Conservation (phyloP, 108 stramenopile genomes). For the Bacterosira constricta region DNA sequence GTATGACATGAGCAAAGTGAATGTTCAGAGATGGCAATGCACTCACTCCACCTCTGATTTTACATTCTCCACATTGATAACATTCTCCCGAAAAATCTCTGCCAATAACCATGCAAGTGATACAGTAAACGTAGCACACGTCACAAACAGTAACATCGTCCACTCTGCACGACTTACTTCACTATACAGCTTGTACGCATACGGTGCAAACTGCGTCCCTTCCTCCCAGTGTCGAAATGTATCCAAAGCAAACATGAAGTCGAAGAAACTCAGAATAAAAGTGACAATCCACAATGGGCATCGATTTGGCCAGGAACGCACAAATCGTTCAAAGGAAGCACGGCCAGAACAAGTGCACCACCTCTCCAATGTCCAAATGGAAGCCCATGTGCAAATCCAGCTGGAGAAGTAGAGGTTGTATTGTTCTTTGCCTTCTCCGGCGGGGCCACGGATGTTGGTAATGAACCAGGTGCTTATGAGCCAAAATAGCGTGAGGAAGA, state of each 20-base stretch:
- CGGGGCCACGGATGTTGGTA: slow-evolving; percentile 64
- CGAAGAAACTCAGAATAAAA: slow-evolving; percentile 50
- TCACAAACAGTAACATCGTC: slow-evolving; percentile 49
- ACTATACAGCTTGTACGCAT: slow-evolving; percentile 14
- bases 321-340: slow-evolving; percentile 54
- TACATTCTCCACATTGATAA: slow-evolving; percentile 17
- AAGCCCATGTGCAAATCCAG: slow-evolving; percentile 61
- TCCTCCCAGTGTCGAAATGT: slow-evolving; percentile 37
- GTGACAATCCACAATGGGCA: slow-evolving; percentile 74
- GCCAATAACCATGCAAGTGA: slow-evolving; percentile 55
- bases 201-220: slow-evolving; percentile 6
- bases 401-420: slow-evolving; percentile 71
- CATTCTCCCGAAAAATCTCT: slow-evolving; percentile 69
- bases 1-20: neutral
- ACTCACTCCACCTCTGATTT: slow-evolving; percentile 52
- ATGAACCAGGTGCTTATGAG: slow-evolving; percentile 63
- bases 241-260: slow-evolving; percentile 67
- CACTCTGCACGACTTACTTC: slow-evolving; percentile 48
- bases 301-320: slow-evolving; percentile 74
- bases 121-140: slow-evolving; percentile 44
- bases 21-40: neutral
- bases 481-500: slow-evolving; percentile 74
- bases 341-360: slow-evolving; percentile 59
- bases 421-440: slow-evolving; percentile 76
- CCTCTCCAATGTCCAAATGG: slow-evolving; percentile 56